Base-by-base conservation (phyloP, 768 basidiomycete species). In the Ramaria rubella region DNA sequence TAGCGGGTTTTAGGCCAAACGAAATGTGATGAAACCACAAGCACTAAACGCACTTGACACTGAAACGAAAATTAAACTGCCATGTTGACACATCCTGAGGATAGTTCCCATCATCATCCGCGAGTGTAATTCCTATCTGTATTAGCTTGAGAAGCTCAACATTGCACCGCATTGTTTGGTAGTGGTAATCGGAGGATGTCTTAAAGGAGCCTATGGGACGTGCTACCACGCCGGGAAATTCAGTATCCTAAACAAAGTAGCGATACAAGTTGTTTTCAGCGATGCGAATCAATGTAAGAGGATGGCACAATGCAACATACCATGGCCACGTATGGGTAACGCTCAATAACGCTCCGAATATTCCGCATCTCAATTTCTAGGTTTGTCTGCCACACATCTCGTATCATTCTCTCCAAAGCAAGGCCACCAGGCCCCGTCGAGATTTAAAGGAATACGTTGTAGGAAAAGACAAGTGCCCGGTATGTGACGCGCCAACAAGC, bases 11-110 rank as follows among this genome's bases (percentile, higher is more conserved):
- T 11, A 2, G 8, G 27, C 15, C 14, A 15, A 27, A 26, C 30
- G 29, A 21, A 17, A 2, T 48, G 27, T 52, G 19, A 59, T 31
- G 23, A 21, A 21, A 2, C 40, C n/a, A 42, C 36, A 24, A 27
- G 21, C 19, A 26, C 48, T n/a, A 19, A 12, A 75, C 86, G 62
- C 67, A 94, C 95, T 81, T 81, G 60, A 94, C 73, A 70, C 82
- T 90, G 71, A 98, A 99, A 67, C 81, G 82, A 76, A 99, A 98
- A 71, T 99, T 99, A 75, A 99, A 99, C 71, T 99, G 96, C 96
- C 96, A 99, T 52, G 94, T 96, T 29, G 89, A 88, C 33, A 86
- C 81, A 52, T 95, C 94, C 63, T 84, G 84, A 11, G 94, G 92
- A 57, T 86, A 84, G 66, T 94, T 87, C 4, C 96, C 96, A 30